phyloP scores from a whole-genome alignment of 208 protist genomes.

The Trypanosoma congolense region DNA sequence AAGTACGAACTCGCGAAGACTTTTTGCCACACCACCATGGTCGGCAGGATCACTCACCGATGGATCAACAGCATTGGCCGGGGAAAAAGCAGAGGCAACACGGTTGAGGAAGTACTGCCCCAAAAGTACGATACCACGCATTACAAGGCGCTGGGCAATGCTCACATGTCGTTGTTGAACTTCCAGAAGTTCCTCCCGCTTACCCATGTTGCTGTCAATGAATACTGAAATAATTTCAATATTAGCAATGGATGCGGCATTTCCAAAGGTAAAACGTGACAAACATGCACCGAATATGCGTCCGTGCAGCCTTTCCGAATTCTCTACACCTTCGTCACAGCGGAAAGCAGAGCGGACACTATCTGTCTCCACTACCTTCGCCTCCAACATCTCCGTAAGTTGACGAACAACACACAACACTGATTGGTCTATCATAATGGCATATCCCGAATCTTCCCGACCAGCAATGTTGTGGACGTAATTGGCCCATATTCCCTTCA shows the following conservation, averaged over 20 bases:
- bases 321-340: neutral
- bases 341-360: neutral
- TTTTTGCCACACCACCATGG: conserved; percentile 18
- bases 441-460: conserved; percentile 32
- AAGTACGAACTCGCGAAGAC: conserved; percentile 28
- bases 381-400: conserved; percentile 5
- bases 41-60: conserved; percentile 16
- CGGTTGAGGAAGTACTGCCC: conserved; percentile 44
- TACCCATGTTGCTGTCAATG: conserved; percentile 7
- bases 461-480: conserved; percentile 54
- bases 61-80: conserved; percentile 14
- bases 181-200: conserved; percentile 14
- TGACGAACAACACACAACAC: conserved; percentile 27
- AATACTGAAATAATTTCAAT: neutral
- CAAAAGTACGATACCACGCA: conserved; percentile 48
- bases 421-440: conserved; percentile 31
- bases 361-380: conserved; percentile 10
- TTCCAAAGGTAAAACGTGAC: conserved; percentile 24
- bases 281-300: conserved; percentile 14
- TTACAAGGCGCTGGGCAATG: conserved; percentile 30
- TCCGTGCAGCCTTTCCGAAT: conserved; percentile 4
- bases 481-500: conserved; percentile 59
- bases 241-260: conserved; percentile 12
- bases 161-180: conserved; percentile 24
- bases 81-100: conserved; percentile 22